Evolutionary conservation across 2,329 filamentous ascomycete genomes (phyloP), one percentile per base, ranked within the genome.

Genomic region (Coleophoma cylindrospora): DNA sequence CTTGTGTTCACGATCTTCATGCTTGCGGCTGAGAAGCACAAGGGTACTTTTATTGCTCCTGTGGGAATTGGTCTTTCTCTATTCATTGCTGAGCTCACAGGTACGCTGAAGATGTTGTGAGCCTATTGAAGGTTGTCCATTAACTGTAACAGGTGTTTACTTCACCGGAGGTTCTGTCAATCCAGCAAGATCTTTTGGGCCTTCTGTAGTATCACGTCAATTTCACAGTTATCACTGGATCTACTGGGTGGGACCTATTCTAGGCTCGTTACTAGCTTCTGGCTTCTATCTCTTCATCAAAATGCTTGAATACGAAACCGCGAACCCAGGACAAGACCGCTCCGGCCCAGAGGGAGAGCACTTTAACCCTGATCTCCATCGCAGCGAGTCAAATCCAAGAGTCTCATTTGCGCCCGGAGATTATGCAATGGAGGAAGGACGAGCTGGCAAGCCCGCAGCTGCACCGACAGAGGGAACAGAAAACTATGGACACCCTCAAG

Each of bases 241-340:
- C 43, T 76, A 76, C 57, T 71, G 67, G 72, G 56, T 81, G 11
- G 79, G 77, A 0, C 79, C 79, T 1, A 63, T 72, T 10, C 64
- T 78, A 46, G 79, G 79, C 0, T 58, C 73, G 1, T 46, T 75
- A 6, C 60, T 81, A 13, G 76, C 78, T 1, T 72, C 67, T n/a
- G 66, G 53, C 8, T 68, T 78, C 17, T 82, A 79, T 65, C 70
- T 69, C 51, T 54, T 76, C 3, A 65, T 82, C 49, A 78, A 77
- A 60, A 61, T 66, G 32, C 66, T 81, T 33, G 71, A 80, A 49
- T 81, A 80, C 60, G 66, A 74, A 56, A 74, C 36, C 79, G 77
- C 55, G 3, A 61, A 60, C 22, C 57, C 59, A 22, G 57, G 76
- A 4, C 59, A 61, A 49, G 59, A 60, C n/a, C 48, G 45, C n/a